Evolutionary conservation across 139 green algal species (phyloP), one percentile per base, ranked within the genome.

Genomic region (Zygnema circumcarinatum): DNA sequence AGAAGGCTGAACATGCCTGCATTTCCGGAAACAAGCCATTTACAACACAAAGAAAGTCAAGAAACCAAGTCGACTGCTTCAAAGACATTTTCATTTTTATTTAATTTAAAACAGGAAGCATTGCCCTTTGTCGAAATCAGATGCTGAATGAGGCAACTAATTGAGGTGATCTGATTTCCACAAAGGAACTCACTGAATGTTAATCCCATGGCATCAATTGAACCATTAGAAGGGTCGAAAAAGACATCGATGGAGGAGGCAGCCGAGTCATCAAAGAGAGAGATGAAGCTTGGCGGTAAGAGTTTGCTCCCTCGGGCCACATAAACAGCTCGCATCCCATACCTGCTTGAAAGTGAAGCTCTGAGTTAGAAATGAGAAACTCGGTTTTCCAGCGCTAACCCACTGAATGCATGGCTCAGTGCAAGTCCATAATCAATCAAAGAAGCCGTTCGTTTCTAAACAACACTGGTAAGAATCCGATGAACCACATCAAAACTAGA

Each of bases 221-320:
- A 33, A 3, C 83, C 84, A 42, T 88, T 36, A 20, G 79, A 82
- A 32, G 85, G 85, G 67, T 90, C 85, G 53, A 90, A 90, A 69
- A 89, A 90, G 0, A 42, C 85, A 56, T 89, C 80, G 7, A 90
- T 83, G 2, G 85, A 84, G 7, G 54, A 69, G 7, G 85, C 38
- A 36, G 85, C 76, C 0, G 85, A 89, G 79, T 90, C 85, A 7
- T 90, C 85, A 85, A 90, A 90, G 2, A 90, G 85, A 2, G 85
- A 88, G 2, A 39, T 40, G 38, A 88, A 89, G 20, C 67, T 36
- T 32, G 84, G 85, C 16, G 85, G 85, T 0, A 90, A 53, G 25
- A 90, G 33, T 0, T 89, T 67, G 2, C 31, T 38, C 22, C 85
- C 79, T 1, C 80, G 36, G 0, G 85, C 80, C 22, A 89, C 38